Base-by-base conservation (phyloP, 192 early-diverging fungal species). In the Dimargaris xerosporica region DNA sequence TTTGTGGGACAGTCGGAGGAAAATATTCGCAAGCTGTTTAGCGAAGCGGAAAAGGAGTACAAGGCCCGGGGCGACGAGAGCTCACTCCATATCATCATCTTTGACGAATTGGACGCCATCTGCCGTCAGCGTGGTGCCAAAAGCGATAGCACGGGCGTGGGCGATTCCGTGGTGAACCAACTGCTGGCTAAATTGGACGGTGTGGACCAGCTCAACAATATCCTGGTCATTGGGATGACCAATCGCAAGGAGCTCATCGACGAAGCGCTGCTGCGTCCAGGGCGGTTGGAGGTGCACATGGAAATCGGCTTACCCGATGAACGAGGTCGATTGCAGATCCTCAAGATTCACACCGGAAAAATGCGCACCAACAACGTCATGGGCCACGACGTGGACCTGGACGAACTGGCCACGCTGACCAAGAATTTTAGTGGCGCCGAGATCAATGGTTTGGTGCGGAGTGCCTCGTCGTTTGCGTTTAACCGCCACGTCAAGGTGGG, bases 1-100 rank as follows among this genome's bases (percentile, higher is more conserved):
- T 96, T 65, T 91, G 94, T 73, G 97, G 96, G 87, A 97, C 93
- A 76, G 96, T 99, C 68, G 96, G 96, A 60, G 96, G 91, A 95
- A 68, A 98, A 98, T 64, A 82, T 98, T 48, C 85, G 94, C 42
- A 96, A 98, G 72, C 76, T 98, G 52, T 98, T 98, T 80, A 86
- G 83, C 6, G 85, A 87, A 44, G 95, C 94, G 9, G 95, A 98
- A 69, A 79, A 80, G 63, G 95, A 98, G 76, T 98, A 95, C 78
- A 91, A 92, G 68, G 83, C 81, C 51, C 83, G 87, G 62, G 93
- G 90, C 42, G 91, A 96, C 51, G 89, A 94, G 51, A 90, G 88
- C 53, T 78, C 79, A 45, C 75, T 96, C 51, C 95, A 99, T 68
- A 94, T 99, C 69, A 96, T 99, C 62, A 97, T 99, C 65, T 96